Base-by-base conservation (phyloP, 1,284 basidiomycete genomes). In the Puccinia triticina region DNA sequence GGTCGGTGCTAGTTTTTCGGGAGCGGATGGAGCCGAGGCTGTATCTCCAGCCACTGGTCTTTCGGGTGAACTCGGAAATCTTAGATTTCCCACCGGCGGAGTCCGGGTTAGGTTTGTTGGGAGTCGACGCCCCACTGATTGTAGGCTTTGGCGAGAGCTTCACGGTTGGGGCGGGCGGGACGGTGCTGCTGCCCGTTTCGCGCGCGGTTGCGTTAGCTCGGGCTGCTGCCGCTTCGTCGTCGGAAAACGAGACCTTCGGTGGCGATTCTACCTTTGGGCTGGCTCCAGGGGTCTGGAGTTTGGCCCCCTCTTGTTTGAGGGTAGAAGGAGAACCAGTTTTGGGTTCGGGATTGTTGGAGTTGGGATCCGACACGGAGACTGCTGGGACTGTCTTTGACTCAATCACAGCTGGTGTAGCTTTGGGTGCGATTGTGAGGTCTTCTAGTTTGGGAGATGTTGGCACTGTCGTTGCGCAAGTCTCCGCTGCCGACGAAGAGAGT, bases 21-120 rank as follows among this genome's bases (percentile, higher is more conserved):
- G 71, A 73, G 4, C 71, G 71, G 18, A 78, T 67, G 34, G 77
- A 78, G 8, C 77, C 77, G 16, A 78, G 32, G 32, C 64, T 69
- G 29, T 55, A 66, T 78, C 76, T 46, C 76, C 76, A 78, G 12
- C 61, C 61, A 26, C 43, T 66, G 16, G 59, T 78, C 43, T 78
- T 78, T 48, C 26, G 46, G 3, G 43, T n/a, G 71, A 32, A 48
- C 48, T 73, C 43, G 11, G n/a, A 26, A 14, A 32, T 46, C 66
- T 46, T 69, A 7, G 66, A 43, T 69, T 69, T 69, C 21, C 34
- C 23, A 2, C 40, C 66, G 34, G 46, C 11, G 23, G 37, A 69
- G 40, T 69, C 66, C 46, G 37, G 23, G 40, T 32, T 18, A 2
- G 4, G 8, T 46, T 21, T 43, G 34, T 16, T 69, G 21, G 59